These are phyloP conservation scores for Exserohilum turcica DNA, from an alignment of 2,329 filamentous ascomycete species.

Conservation along the genomic window DNA sequence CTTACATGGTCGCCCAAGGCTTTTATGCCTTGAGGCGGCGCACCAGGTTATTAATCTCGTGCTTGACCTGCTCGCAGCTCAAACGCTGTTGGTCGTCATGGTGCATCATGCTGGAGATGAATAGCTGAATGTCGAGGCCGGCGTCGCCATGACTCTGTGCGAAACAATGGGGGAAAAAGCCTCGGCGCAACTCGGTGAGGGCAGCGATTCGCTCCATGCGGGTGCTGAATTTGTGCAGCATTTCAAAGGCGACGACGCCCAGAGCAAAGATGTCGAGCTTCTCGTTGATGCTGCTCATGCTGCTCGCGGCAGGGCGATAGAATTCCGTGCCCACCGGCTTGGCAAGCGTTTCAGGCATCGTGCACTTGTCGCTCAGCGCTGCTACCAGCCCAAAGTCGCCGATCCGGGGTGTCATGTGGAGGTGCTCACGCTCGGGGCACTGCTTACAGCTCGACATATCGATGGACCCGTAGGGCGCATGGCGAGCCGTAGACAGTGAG, in stretches of 20 bases:
- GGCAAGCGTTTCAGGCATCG: constrained; percentile 28
- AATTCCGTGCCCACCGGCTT: constrained; percentile 65
- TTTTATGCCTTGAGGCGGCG: constrained; percentile 18
- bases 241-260: constrained; percentile 67
- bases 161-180: constrained; percentile 40
- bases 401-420: constrained; percentile 64
- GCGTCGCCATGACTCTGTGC: constrained; percentile 23
- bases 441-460: constrained; percentile 53
- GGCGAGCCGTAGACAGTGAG: constrained; percentile 49
- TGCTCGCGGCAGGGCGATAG: constrained; percentile 58
- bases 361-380: constrained; percentile 51
- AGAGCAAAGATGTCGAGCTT: constrained; percentile 67
- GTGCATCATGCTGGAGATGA: constrained; percentile 42
- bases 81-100: constrained; percentile 36
- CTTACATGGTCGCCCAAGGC: not conserved
- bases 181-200: constrained; percentile 41
- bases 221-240: constrained; percentile 59
- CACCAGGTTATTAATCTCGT: constrained; percentile 28
- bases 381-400: constrained; percentile 71
- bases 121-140: constrained; percentile 27
- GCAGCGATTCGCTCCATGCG: constrained; percentile 49
- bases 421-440: constrained; percentile 47
- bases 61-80: constrained; percentile 39
- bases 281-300: constrained; percentile 46
- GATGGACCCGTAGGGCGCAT: constrained; percentile 52